Evolutionary conservation across 1,284 basidiomycete species (phyloP), one percentile per base, ranked within the genome.

Genomic region (Cryptococcus sp.): DNA sequence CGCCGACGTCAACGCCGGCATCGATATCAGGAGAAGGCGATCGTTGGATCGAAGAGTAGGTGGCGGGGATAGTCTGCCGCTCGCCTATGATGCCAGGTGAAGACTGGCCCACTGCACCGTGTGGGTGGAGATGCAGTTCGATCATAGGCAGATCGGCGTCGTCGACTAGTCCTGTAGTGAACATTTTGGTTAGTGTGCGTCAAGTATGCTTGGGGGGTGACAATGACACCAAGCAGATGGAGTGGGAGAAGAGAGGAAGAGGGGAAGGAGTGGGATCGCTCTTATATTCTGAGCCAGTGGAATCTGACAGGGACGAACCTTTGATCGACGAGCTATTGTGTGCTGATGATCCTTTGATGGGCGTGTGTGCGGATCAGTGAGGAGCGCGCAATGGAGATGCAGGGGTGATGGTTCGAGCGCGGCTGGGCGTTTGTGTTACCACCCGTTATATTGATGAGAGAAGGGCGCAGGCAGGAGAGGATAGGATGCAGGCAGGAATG

Each of bases 101-200:
- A 13, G 54, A 54, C 47, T 67, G 59, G 46, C 65, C 65, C 8
- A 67, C 65, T 3, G 61, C 65, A 10, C 65, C 65, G 52, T 67
- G 63, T 59, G 30, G 60, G 61, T 19, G 59, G 54, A 52, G 55
- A 53, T 4, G 58, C 55, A 52, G 13, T 25, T 35, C 23, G 27
- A 45, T 39, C 50, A 52, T 52, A n/a, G 50, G 50, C 30, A 45
- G 23, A 45, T 52, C 50, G 50, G 50, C 25, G 17, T 38, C 23
- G 23, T 52, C 50, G 5, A 52, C 50, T n/a, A 52, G 23, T 17
- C 43, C 50, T 52, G 50, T 25, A 19, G 50, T 52, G 22, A 25
- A 52, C 50, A 52, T 52, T 4, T 35, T 8, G 7, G 30, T 35
- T 2, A 35, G 30, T 35, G 13, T 35, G 30, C 8, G 8, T 35